These are phyloP conservation scores for Malassezia dermatis DNA, from an alignment of 1,284 basidiomycete species.

Conservation along the genomic window DNA sequence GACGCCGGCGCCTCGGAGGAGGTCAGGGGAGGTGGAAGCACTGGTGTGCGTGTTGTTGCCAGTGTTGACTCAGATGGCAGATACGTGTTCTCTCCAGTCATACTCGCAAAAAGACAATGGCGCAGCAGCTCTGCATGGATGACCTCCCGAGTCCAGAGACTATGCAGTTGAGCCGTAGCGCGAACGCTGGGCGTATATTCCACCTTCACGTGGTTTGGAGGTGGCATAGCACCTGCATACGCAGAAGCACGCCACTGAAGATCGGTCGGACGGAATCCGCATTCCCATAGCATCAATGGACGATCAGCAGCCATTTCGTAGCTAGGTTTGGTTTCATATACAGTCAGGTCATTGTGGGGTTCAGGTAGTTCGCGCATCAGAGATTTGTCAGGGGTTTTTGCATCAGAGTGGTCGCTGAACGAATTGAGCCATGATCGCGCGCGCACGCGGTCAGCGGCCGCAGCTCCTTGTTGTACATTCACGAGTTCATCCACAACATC, in stretches of 20 bases:
- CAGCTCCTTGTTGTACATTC: conserved; percentile 53
- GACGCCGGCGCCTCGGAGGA: background rate
- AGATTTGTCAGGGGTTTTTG: background rate
- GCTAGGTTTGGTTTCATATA: conserved; percentile 58
- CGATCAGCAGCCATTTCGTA: conserved; percentile 87
- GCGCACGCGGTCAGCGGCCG: conserved; percentile 21
- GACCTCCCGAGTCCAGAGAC: conserved; percentile 26
- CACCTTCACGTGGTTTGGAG: background rate
- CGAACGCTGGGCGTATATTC: conserved; percentile 15
- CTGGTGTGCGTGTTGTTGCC: conserved; percentile 3
- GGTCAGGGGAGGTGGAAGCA: background rate
- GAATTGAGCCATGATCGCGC: conserved; percentile 17
- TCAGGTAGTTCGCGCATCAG: background rate
- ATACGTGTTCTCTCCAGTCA: background rate
- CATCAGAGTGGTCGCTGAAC: background rate
- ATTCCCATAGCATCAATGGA: conserved; percentile 86
- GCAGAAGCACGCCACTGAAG: conserved; percentile 65
- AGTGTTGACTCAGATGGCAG: conserved; percentile 10
- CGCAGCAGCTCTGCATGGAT: conserved; percentile 29
- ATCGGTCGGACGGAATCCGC: conserved; percentile 62
- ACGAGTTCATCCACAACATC: conserved; percentile 64
- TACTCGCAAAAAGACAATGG: conserved; percentile 33
- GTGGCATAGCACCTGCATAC: conserved; percentile 47
- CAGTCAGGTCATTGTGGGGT: conserved; percentile 13
- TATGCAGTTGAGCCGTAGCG: conserved; percentile 20